Evolutionary conservation across 202 grass and related monocot species (phyloP), one percentile per base, ranked within the genome.

Genomic region (Hordeum pubiflorum): DNA sequence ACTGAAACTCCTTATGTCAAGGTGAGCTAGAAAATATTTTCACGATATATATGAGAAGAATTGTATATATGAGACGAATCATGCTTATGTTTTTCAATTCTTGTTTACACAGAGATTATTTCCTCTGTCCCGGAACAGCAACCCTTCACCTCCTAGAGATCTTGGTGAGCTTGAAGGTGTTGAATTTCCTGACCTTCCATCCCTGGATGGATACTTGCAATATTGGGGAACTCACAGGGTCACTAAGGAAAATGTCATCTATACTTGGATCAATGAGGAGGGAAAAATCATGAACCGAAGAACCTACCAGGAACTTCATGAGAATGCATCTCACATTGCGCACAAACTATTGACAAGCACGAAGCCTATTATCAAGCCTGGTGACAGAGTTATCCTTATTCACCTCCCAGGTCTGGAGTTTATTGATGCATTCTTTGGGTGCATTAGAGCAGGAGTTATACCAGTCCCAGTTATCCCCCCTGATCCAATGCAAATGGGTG

Each of bases 261-360:
- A 90, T 66, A 83, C 82, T 78, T 93, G 91, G 91, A 88, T 90
- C 77, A 90, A 90, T 76, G 91, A 93, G 70, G 85, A 93, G 78
- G 91, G 91, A 40, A 81, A 83, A 34, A 59, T 83, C 76, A 63
- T 93, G 85, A 87, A 90, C 69, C 82, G 39, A 63, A 85, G 91
- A 80, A 93, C 91, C 82, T 90, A 86, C 29, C 71, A 81, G 23
- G 91, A 93, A 76, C 91, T 93, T 63, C 75, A 87, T 83, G 58
- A 79, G 72, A 90, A 93, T 74, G 85, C 87, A 87, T 90, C 75
- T 69, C 33, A 83, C 73, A 90, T 93, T 63, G 91, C 91, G 21
- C 61, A 83, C 59, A 87, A 72, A n/a, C 68, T 93, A 44, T 73
- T 93, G 80, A 85, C 84, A 65, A 89, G 91, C 39, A 80, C 18